Base-by-base conservation (phyloP, 2,329 filamentous ascomycete genomes). In the Ophiostoma sp. region DNA sequence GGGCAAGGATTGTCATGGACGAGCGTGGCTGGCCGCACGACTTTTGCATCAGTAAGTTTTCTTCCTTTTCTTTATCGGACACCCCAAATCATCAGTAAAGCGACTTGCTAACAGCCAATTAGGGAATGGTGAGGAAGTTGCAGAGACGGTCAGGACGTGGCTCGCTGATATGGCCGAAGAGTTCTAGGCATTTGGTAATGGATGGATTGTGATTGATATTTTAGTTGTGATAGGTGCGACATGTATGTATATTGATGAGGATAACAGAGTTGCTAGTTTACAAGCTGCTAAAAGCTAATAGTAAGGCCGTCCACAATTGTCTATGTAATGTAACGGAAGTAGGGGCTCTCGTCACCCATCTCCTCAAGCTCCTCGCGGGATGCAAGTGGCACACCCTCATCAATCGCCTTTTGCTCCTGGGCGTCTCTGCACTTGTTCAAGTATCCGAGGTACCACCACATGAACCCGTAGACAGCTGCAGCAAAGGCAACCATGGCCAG, bases 1-100 rank as follows among this genome's bases (percentile, higher is more conserved):
- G 81, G 72, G 83, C 83, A 0, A 80, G 79, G 70, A 80, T 88
- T 67, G 77, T 83, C 44, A 79, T 90, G 48, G 87, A 89, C 70
- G 82, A 87, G 73, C 68, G 81, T 2, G 79, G 82, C 11, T 77
- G 89, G 11, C 84, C 84, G 8, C 88, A 90, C 77, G 86, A 84
- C 0, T 90, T 90, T 77, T 89, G 87, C 75, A 82, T 85, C 39
- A 77, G 83, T 85, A 73, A 79, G 83, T 79, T 6, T 15, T 20
- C 20, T 27, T 60, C 20, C 27, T 31, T 31, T 31, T 31, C 3
- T 31, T 31, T 31, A 15, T 20, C 7, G 17, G 31, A 35, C 1
- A 64, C 68, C 67, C 54, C 27, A 31, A 31, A 31, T 31, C 27
- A 31, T 31, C 27, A 35, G 20, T 23, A 4, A 11, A 10, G 33